Percentiles rank a stretch among this genome's conserved stretches.
phyloP scores from a whole-genome alignment of 2,329 filamentous ascomycete species.

The Aureobasidium sp. region DNA sequence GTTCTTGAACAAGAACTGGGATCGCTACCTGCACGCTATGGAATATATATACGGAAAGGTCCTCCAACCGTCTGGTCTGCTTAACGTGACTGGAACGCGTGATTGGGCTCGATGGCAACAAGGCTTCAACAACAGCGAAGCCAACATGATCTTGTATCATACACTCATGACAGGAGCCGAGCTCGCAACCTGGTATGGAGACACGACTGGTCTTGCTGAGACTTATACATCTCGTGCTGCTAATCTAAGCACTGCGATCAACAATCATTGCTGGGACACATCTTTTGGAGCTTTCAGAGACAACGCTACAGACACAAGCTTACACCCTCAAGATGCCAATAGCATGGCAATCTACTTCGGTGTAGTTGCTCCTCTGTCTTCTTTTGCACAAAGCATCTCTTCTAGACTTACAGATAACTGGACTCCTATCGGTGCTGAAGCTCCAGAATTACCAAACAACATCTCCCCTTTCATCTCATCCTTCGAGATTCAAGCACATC shows the following conservation, averaged over 20 bases:
- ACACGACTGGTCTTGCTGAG: constrained; percentile 22
- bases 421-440: constrained; percentile 48
- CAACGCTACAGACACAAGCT: constrained; percentile 32
- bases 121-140: constrained; percentile 45
- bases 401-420: constrained; percentile 43
- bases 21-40: constrained; percentile 43
- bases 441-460: constrained; percentile 51
- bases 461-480: constrained; percentile 53
- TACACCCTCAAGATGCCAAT: constrained; percentile 41
- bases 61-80: constrained; percentile 36
- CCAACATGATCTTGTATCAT: constrained; percentile 47
- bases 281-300: constrained; percentile 27
- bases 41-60: constrained; percentile 39
- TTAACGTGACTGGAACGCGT: constrained; percentile 43
- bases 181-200: constrained; percentile 25
- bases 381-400: constrained; percentile 16
- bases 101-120: constrained; percentile 48
- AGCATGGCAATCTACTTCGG: constrained; percentile 20
- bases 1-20: constrained; percentile 44
- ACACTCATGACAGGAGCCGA: constrained; percentile 25
- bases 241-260: constrained; percentile 23
- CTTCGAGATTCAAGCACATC: constrained; percentile 53
- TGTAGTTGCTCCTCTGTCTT: constrained; percentile 19
- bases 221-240: constrained; percentile 21
- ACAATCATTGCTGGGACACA: constrained; percentile 24